Conservation (phyloP, 2,329 filamentous ascomycete genomes). For the Chaetomiaceae sp. region DNA sequence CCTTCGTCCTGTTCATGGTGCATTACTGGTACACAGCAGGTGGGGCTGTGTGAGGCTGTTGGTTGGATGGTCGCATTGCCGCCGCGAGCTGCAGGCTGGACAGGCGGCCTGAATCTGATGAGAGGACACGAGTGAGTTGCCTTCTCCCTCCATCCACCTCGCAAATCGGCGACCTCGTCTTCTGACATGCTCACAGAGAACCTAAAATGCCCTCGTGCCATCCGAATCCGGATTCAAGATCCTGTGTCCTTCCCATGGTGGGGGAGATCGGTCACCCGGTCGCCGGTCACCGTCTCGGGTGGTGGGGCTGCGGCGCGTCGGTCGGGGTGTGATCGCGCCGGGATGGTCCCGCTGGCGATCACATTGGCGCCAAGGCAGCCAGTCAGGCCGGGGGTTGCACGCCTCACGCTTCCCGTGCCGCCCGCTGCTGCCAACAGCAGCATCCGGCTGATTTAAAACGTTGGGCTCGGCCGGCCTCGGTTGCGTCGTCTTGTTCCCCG, state of each 20-base stretch:
- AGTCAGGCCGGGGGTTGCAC: neutral
- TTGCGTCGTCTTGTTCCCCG: neutral
- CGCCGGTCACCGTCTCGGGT: neutral
- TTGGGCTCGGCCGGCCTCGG: neutral
- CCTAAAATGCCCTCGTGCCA: neutral
- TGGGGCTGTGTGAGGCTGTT: neutral
- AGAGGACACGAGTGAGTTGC: neutral
- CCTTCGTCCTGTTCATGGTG: too few relatives aligned
- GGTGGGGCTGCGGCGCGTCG: conserved; percentile 7
- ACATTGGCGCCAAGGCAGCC: conserved; percentile 9
- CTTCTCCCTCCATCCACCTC: neutral
- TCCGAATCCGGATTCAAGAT: neutral
- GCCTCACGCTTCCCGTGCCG: conserved; percentile 11
- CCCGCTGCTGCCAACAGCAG: conserved; percentile 2
- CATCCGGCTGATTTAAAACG: conserved; percentile 6
- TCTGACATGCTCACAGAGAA: neutral
- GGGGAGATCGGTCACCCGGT: conserved; percentile 1
- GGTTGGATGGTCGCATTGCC: neutral
- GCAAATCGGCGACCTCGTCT: neutral
- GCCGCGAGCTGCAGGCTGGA: neutral
- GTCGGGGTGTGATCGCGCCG: conserved; percentile 1
- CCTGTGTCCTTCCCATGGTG: neutral
- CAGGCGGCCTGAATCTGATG: neutral
- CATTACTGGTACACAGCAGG: neutral
- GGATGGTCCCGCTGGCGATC: neutral